phyloP scores from a whole-genome alignment of 106 monocot species.

The Dendrobium chrysotoxum region DNA sequence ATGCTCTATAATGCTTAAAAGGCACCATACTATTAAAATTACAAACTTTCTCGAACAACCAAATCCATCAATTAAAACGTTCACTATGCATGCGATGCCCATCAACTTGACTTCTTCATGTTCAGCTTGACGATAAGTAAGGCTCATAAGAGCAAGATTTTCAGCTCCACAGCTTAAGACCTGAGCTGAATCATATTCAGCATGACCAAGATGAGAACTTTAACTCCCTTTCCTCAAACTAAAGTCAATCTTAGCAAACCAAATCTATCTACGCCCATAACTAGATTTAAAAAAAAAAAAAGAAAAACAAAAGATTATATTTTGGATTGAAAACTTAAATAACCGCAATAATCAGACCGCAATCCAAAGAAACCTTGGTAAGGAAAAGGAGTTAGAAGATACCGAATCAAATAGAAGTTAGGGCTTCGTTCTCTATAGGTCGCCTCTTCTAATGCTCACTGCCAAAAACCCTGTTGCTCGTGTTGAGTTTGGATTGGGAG shows the following conservation, averaged over 20 bases:
- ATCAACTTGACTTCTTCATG: no score
- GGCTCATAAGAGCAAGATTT: background rate
- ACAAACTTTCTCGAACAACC: background rate
- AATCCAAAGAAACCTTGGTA: background rate
- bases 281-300: no score
- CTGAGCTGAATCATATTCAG: background rate
- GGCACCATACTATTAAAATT: background rate
- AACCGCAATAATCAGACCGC: background rate
- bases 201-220: background rate
- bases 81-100: background rate
- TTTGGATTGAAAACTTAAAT: background rate
- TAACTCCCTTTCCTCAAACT: background rate
- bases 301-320: no score
- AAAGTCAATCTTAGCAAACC: background rate
- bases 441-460: background rate
- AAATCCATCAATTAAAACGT: background rate
- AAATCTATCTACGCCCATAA: background rate
- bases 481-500: no score
- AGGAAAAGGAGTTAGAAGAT: background rate
- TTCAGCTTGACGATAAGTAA: background rate
- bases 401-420: background rate
- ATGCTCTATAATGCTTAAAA: background rate
- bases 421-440: background rate
- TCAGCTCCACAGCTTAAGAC: background rate
- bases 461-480: background rate